Evolutionary conservation across 352 stramenopile genomes (phyloP).

Genomic region (Halophytophthora batemanensis): DNA sequence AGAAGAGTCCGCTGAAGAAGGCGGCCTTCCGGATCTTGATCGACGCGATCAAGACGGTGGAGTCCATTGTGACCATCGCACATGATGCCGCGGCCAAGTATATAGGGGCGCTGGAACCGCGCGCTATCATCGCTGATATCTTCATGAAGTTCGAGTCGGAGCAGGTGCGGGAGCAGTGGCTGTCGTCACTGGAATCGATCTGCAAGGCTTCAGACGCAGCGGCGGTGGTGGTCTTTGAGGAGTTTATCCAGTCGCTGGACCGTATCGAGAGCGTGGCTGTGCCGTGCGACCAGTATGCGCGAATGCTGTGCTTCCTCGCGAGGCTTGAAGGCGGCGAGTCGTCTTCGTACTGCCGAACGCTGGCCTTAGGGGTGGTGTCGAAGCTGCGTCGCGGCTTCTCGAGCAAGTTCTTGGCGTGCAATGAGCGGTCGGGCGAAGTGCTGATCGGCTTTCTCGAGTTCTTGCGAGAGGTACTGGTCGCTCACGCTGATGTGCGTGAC

Average conservation of each 20-base stretch:
- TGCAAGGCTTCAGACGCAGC: slow-evolving; percentile 45
- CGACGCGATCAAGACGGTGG: slow-evolving; percentile 80
- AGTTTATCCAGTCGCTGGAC: slow-evolving; percentile 58
- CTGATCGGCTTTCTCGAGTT: slow-evolving; percentile 78
- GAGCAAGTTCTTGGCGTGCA: slow-evolving; percentile 75
- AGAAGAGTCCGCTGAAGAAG: slow-evolving; percentile 32
- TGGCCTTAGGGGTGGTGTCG: slow-evolving; percentile 47
- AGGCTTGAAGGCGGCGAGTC: slow-evolving; percentile 47
- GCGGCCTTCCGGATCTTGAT: slow-evolving; percentile 73
- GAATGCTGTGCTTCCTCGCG: slow-evolving; percentile 68
- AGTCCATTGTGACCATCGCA: slow-evolving; percentile 73
- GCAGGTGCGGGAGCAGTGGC: slow-evolving; percentile 82
- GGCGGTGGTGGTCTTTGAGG: slow-evolving; percentile 57
- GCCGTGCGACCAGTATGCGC: slow-evolving; percentile 68
- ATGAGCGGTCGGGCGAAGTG: slow-evolving; percentile 64
- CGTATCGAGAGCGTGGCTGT: slow-evolving; percentile 60
- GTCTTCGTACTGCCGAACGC: slow-evolving; percentile 41
- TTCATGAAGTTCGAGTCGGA: slow-evolving; percentile 65
- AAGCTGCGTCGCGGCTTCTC: slow-evolving; percentile 75
- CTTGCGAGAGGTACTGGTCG: slow-evolving; percentile 62
- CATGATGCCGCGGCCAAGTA: slow-evolving; percentile 65
- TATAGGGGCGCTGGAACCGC: slow-evolving; percentile 43
- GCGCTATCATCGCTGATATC: slow-evolving; percentile 48
- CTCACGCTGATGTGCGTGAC: slow-evolving; percentile 46
- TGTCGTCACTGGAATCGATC: slow-evolving; percentile 75